Evolutionary conservation across 257 asterid genomes (phyloP).

Genomic region (Nicotiana knightiana): DNA sequence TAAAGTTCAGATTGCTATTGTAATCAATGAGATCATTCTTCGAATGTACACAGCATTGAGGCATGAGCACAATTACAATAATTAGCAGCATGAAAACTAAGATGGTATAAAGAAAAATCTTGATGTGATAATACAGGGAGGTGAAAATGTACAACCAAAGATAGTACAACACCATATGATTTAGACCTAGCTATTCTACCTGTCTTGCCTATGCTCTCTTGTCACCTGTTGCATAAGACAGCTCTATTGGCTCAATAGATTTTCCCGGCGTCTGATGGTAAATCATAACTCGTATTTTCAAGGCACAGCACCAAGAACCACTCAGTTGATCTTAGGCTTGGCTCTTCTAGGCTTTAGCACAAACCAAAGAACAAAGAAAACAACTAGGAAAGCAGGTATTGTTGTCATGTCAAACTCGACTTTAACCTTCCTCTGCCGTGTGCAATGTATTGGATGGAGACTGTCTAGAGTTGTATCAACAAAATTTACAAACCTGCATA

Average conservation of each 20-base stretch:
- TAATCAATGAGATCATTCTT: not conserved
- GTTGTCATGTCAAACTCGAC: constrained; percentile 86
- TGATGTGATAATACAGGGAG: not conserved
- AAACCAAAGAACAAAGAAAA: constrained; percentile 57
- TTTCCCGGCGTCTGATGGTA: not conserved
- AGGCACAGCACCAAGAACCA: not conserved
- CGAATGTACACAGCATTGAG: not conserved
- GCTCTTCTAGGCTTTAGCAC: constrained; percentile 78
- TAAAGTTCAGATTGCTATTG: not conserved
- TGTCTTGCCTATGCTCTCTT: not conserved
- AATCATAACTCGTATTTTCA: not conserved
- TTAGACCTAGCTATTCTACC: constrained; percentile 4
- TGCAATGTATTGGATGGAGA: constrained; percentile 89
- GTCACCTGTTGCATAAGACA: not conserved
- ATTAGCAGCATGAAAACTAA: not conserved
- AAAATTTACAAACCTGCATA: constrained; percentile 60
- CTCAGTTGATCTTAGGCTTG: constrained; percentile 90
- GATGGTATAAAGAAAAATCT: not conserved
- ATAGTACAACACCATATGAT: not conserved
- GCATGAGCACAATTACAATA: not conserved
- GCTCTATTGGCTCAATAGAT: not conserved
- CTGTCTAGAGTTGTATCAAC: constrained; percentile 54
- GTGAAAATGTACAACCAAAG: not conserved
- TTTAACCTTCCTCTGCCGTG: constrained; percentile 66
- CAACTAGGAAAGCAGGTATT: constrained; percentile 74